Evolutionary conservation across 169 alveolate species (phyloP), one percentile per base, ranked within the genome.

Genomic region (Theileria orientalis): DNA sequence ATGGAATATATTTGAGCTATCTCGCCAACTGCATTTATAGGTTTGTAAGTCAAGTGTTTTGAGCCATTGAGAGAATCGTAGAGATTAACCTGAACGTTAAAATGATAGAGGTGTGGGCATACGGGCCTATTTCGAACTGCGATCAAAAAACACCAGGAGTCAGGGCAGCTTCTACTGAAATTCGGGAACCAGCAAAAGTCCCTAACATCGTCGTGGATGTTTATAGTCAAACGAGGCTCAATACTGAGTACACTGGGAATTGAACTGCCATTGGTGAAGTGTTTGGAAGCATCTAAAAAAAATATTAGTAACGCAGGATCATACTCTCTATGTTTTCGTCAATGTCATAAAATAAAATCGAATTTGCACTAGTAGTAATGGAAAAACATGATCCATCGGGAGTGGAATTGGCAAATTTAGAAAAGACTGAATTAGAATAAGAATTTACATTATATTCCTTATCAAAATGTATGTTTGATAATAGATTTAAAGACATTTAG

Each of bases 111-210:
- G 23, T 14, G 21, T 1, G 23, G 16, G 27, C 19, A 66, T 74
- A 82, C 89, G 23, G 89, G 89, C 19, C 29, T 67, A 16, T 77
- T 77, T 25, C 85, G 59, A 7, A 83, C 61, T 16, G 80, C 84
- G 21, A 47, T 33, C 14, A 74, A 42, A 5, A 82, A 67, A 37
- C 84, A 74, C 21, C 85, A 73, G 2, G 85, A 73, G 64, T 72
- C 89, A 3, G 84, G 85, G 33, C 51, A 60, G n/a, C 37, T 19
- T 19, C 16, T 27, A 9, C 30, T 62, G 51, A 52, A 82, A 21
- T 69, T 74, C 23, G 89, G 89, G 41, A 82, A 82, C 75, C 74
- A 82, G 40, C 72, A 69, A n/a, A 73, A 46, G 44, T 27, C 62
- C 59, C 89, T 62, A n/a, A 82, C 21, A 30, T 82, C 85, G 16